Conservation (phyloP, 2,329 filamentous ascomycete genomes). For the Talaromyces sp. region DNA sequence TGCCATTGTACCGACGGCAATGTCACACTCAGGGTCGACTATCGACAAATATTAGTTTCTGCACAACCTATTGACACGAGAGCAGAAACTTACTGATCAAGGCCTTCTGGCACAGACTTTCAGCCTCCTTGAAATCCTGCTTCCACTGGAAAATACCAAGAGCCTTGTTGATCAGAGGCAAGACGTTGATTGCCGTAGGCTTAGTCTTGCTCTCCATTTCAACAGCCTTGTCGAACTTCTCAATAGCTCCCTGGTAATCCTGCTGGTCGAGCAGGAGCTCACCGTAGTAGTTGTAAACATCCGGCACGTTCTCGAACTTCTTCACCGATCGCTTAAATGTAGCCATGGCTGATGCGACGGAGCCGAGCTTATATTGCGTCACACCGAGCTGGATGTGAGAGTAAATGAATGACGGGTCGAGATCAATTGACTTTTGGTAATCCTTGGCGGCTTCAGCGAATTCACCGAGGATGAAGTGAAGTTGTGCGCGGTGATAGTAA, state of each 20-base stretch:
- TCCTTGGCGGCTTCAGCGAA: constrained; percentile 93
- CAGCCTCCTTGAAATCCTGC: constrained; percentile 88
- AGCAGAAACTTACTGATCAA: constrained; percentile 77
- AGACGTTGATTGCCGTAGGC: constrained; percentile 92
- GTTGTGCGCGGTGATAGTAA: constrained; percentile 96
- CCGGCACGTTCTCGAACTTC: constrained; percentile 93
- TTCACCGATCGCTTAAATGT: constrained; percentile 97
- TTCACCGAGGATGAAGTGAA: constrained; percentile 95
- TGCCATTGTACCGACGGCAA: constrained; percentile 97
- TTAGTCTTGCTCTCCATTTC: constrained; percentile 96
- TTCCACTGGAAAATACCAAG: constrained; percentile 97
- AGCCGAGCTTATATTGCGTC: constrained; percentile 99
- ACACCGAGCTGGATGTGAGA: constrained; percentile 98
- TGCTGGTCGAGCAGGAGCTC: constrained; percentile 94
- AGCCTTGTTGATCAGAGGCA: constrained; percentile 97
- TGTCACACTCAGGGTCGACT: constrained; percentile 99
- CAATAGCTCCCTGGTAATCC: constrained; percentile 90
- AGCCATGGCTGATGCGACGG: constrained; percentile 94
- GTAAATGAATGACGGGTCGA: constrained; percentile 96
- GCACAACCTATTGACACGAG: constrained; percentile 3
- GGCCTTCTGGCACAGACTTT: constrained; percentile 95
- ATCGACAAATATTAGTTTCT: constrained; percentile 16
- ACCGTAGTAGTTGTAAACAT: constrained; percentile 99
- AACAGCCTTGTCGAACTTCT: constrained; percentile 97
- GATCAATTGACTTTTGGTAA: constrained; percentile 98